Percentiles rank a stretch among this genome's conserved stretches.
Conservation (phyloP, 176 grass and related monocot species). For the Saccharum spontaneum region DNA sequence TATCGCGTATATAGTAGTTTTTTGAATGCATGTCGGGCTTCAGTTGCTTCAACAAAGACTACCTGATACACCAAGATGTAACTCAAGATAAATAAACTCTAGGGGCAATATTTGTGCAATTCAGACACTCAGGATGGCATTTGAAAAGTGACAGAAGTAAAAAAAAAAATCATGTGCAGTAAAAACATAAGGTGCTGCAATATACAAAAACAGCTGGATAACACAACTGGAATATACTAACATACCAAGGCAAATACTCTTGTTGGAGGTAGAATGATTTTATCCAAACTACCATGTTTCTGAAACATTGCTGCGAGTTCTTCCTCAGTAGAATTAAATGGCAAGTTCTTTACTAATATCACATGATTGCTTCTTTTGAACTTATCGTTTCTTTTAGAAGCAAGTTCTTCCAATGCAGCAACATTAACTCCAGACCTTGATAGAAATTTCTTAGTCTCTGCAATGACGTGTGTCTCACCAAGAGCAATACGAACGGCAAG, state of each 20-base stretch:
- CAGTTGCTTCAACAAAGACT: constrained; percentile 83
- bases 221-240: constrained; percentile 24
- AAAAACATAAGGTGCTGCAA: neutral
- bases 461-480: constrained; percentile 80
- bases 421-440: constrained; percentile 82
- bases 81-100: constrained; percentile 21
- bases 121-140: neutral
- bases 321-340: constrained; percentile 74
- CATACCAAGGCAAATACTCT: constrained; percentile 93
- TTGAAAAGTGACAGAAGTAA: neutral
- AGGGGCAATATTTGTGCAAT: neutral
- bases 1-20: constrained; percentile 85
- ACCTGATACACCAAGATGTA: constrained; percentile 53
- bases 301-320: constrained; percentile 77
- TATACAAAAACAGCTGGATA: constrained; percentile 23
- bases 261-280: constrained; percentile 80
- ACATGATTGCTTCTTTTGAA: constrained; percentile 92
- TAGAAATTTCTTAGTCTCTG: constrained; percentile 87
- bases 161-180: neutral
- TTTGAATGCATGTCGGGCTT: constrained; percentile 80
- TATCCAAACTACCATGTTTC: constrained; percentile 83
- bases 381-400: constrained; percentile 72
- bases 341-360: constrained; percentile 93
- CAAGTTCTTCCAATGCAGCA: constrained; percentile 74
- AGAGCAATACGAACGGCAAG: constrained; percentile 85